These are phyloP conservation scores for Pseudocercospora fuligena DNA, from an alignment of 2,329 filamentous ascomycete species.

Conservation along the genomic window DNA sequence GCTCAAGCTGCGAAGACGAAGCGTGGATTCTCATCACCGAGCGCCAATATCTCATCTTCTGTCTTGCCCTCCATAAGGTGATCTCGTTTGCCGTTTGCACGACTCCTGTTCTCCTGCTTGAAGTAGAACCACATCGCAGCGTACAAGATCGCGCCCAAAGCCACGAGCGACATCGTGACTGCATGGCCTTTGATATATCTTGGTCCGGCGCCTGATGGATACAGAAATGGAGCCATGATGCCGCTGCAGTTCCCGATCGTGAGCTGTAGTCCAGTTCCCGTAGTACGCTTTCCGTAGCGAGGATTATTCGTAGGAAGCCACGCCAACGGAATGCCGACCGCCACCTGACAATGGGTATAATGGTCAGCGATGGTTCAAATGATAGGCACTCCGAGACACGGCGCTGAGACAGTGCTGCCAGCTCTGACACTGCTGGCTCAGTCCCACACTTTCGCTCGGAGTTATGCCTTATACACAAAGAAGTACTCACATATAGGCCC, in stretches of 20 bases:
- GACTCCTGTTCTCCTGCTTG: constrained; percentile 43
- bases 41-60: constrained; percentile 49
- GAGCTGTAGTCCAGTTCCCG: constrained; percentile 72
- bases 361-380: no score
- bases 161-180: constrained; percentile 57
- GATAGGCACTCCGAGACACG: no score
- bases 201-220: constrained; percentile 50
- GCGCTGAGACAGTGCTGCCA: no score
- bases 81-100: constrained; percentile 48
- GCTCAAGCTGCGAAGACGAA: constrained; percentile 48
- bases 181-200: constrained; percentile 58
- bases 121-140: constrained; percentile 47
- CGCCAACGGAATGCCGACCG: constrained; percentile 60
- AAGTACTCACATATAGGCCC: constrained; percentile 64
- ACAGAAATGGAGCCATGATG: constrained; percentile 55
- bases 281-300: constrained; percentile 76
- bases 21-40: constrained; percentile 53
- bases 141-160: constrained; percentile 46
- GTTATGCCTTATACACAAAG: no score
- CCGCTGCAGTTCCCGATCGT: constrained; percentile 67
- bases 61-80: constrained; percentile 46
- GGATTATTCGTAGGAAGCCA: constrained; percentile 66
- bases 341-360: constrained; percentile 14
- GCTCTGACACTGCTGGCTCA: no score
- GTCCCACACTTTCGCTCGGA: no score